A percentile compares a stretch with the other conserved stretches of the same genome.
These are phyloP conservation scores for Camellia granthamiana DNA, from an alignment of 148 eudicot genomes.

Conservation along the genomic window DNA sequence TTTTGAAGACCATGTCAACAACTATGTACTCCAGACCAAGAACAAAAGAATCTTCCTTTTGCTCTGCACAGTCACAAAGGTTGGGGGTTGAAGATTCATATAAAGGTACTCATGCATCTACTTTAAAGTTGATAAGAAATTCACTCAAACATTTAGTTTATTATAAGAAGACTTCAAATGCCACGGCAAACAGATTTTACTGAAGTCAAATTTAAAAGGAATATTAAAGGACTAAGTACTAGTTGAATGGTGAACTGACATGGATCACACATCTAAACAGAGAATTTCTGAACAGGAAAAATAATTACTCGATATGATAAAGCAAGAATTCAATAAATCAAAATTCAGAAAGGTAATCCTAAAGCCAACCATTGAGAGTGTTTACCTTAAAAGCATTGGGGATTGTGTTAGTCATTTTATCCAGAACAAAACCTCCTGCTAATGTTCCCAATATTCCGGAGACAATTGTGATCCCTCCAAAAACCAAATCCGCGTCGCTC, in stretches of 20 bases:
- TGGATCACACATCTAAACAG: neutral
- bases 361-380: neutral
- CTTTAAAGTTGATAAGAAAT: neutral
- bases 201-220: neutral
- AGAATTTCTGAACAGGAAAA: constrained; percentile 1
- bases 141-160: neutral
- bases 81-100: neutral
- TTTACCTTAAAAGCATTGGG: constrained; percentile 92
- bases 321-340: neutral
- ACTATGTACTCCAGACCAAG: neutral
- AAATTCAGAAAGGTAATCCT: neutral
- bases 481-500: constrained; percentile 78
- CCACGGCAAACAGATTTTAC: neutral
- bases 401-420: constrained; percentile 64
- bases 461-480: constrained; percentile 76
- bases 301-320: no score
- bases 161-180: neutral
- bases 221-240: neutral
- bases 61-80: neutral
- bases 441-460: constrained; percentile 84
- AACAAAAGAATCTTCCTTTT: neutral
- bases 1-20: neutral
- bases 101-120: neutral
- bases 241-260: neutral
- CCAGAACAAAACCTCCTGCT: constrained; percentile 76